Evolutionary conservation across 352 stramenopile species (phyloP).

Genomic region (Globisporangium splendens): DNA sequence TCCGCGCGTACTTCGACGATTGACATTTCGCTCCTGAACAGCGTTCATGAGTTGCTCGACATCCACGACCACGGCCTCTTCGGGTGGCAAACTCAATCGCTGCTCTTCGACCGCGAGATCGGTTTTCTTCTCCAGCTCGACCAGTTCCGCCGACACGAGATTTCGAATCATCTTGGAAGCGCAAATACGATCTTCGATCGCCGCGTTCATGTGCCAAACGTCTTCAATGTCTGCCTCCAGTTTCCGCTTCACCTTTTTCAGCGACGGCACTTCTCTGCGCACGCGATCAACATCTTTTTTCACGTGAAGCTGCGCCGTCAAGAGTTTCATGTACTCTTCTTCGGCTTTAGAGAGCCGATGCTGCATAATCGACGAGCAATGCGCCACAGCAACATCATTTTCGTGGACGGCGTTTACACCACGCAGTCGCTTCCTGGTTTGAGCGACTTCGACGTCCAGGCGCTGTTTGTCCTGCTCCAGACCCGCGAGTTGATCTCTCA

Average conservation of each 20-base stretch:
- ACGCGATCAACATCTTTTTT: conserved; percentile 57
- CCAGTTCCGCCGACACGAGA: conserved; percentile 44
- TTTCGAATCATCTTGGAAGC: conserved; percentile 45
- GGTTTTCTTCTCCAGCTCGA: conserved; percentile 50
- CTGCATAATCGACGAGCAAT: conserved; percentile 75
- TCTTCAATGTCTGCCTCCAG: conserved; percentile 59
- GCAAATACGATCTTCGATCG: conserved; percentile 42
- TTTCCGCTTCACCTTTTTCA: conserved; percentile 56
- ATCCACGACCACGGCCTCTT: conserved; percentile 63
- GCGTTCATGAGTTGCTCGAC: conserved; percentile 53
- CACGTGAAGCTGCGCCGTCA: conserved; percentile 61
- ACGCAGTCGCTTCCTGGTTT: conserved; percentile 45
- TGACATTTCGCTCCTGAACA: conserved; percentile 35
- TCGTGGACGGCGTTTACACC: conserved; percentile 74
- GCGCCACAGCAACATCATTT: conserved; percentile 70
- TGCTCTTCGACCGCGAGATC: conserved; percentile 54
- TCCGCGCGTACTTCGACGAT: conserved; percentile 2
- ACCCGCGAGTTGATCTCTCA: conserved; percentile 53
- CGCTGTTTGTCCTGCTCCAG: conserved; percentile 42
- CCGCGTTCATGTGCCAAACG: conserved; percentile 33
- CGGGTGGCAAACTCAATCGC: conserved; percentile 51
- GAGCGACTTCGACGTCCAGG: conserved; percentile 45
- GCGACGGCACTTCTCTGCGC: conserved; percentile 49
- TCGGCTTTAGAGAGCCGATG: conserved; percentile 67
- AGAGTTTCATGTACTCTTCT: conserved; percentile 77